phyloP scores from a whole-genome alignment of 305 asterid species.

The Plantago rigida region DNA sequence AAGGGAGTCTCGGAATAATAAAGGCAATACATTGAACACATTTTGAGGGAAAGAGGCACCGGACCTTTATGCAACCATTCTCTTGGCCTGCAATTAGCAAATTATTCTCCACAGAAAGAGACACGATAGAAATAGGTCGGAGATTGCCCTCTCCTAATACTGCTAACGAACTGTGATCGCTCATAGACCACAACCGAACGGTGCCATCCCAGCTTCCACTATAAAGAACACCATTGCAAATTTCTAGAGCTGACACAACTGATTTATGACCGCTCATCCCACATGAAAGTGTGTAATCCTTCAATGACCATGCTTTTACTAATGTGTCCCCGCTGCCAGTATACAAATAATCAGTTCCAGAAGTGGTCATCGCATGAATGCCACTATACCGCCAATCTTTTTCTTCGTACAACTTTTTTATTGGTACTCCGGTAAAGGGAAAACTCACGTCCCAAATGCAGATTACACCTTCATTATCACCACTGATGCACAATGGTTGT shows the following conservation, averaged over 20 bases:
- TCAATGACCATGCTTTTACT: conserved; percentile 81
- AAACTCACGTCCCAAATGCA: conserved; percentile 65
- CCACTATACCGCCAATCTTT: conserved; percentile 97
- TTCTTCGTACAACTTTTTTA: conserved; percentile 49
- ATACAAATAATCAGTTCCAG: conserved; percentile 51
- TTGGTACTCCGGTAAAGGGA: conserved; percentile 49
- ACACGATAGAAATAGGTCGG: conserved; percentile 42
- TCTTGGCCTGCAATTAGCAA: conserved; percentile 61
- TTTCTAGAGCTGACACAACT: conserved; percentile 57
- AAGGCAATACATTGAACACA: background rate
- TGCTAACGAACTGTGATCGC: conserved; percentile 66
- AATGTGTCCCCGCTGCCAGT: conserved; percentile 90
- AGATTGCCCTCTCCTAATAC: conserved; percentile 52
- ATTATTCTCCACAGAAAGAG: conserved; percentile 49
- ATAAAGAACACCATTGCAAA: conserved; percentile 59
- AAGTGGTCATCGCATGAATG: conserved; percentile 71
- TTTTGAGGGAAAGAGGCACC: background rate
- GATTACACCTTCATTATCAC: conserved; percentile 62
- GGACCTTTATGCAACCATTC: conserved; percentile 52
- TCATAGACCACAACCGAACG: conserved; percentile 72
- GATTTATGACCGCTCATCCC: conserved; percentile 76
- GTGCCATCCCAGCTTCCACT: conserved; percentile 99
- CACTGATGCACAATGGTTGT: conserved; percentile 69
- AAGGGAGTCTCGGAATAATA: background rate
- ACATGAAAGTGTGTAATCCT: conserved; percentile 58